Evolutionary conservation across 2,329 filamentous ascomycete genomes (phyloP), one percentile per base, ranked within the genome.

Genomic region (Ceratocystiopsis minuta): DNA sequence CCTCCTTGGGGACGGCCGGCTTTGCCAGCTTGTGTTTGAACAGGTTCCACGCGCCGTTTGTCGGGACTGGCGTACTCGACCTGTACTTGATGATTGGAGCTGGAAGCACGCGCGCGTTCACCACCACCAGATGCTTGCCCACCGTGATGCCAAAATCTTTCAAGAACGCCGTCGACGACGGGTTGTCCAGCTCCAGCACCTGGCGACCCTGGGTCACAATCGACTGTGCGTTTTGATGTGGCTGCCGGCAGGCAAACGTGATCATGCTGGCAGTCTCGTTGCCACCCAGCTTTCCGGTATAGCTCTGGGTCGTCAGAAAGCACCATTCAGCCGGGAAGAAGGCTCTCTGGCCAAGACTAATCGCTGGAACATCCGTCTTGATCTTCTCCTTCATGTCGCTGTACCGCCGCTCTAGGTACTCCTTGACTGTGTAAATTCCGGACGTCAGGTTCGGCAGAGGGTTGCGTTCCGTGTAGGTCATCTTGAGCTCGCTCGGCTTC

Each of bases 41-140:
- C 63, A 88, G 70, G 51, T 86, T 85, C 83, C 82, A 90, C 1
- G 67, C 65, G 0, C 78, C 81, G n/a, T 61, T 58, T 1, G 43
- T 47, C 0, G 69, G 59, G 1, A 40, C 53, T 6, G 67, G 44
- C 9, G 36, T 43, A 7, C 36, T 47, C 16, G 54, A 46, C 44
- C 54, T 46, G 52, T 93, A 94, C 2, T 60, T 55, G 24, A 93
- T 59, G 0, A 48, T 51, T 0, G 85, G 85, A 0, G 72, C 53
- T 0, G 51, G 36, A 0, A 93, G 66, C 35, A 88, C 69, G 6
- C 86, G 75, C 1, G 74, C 87, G 1, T 66, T 64, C 0, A 94
- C 80, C 0, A 80, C 80, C 32, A 93, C 63, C 32, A 94, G 65
- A 1, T 63, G 57, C 13, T 69, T 67, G 7, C 62, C 65, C 3